phyloP scores from a whole-genome alignment of 2,329 filamentous ascomycete genomes.

The Phaeosphaeria sp. region DNA sequence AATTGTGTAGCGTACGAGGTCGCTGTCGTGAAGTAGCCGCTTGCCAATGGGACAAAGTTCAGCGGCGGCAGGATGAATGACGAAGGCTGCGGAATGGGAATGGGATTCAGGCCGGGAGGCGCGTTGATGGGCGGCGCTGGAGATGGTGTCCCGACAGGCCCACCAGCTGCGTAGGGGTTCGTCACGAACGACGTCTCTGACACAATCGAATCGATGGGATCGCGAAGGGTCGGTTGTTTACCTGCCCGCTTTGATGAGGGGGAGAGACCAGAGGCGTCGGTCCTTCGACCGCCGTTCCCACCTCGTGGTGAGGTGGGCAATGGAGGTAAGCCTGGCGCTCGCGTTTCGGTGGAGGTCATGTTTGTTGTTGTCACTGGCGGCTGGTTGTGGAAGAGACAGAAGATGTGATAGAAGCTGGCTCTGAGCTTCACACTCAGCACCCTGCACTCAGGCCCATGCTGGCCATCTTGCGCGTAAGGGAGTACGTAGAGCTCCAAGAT shows the following conservation, averaged over 20 bases:
- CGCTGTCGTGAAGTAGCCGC: slow-evolving; percentile 80
- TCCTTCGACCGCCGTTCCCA: slow-evolving; percentile 33
- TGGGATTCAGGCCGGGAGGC: slow-evolving; percentile 54
- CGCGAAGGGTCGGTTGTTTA: slow-evolving; percentile 52
- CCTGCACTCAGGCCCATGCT: slow-evolving; percentile 79
- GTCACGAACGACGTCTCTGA: slow-evolving; percentile 60
- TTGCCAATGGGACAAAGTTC: slow-evolving; percentile 84
- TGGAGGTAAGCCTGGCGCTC: slow-evolving; percentile 30
- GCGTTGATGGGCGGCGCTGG: slow-evolving; percentile 49
- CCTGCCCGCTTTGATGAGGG: slow-evolving; percentile 42
- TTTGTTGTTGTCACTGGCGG: slow-evolving; percentile 66
- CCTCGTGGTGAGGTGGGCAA: slow-evolving; percentile 29
- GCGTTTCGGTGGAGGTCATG: slow-evolving; percentile 41
- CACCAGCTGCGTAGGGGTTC: slow-evolving; percentile 54
- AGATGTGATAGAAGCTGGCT: slow-evolving; percentile 95
- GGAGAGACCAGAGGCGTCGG: slow-evolving; percentile 32
- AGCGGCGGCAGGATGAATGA: slow-evolving; percentile 80
- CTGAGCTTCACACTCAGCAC: slow-evolving; percentile 90
- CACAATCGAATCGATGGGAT: slow-evolving; percentile 57
- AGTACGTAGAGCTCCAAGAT: slow-evolving; percentile 87
- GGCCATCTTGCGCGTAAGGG: slow-evolving; percentile 72
- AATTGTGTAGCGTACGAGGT: slow-evolving; percentile 74
- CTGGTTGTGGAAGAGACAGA: slow-evolving; percentile 93
- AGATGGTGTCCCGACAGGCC: slow-evolving; percentile 51
- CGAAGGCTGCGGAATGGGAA: slow-evolving; percentile 55